Conservation (phyloP, 23 red algal species). For the Gracilaria vermiculophylla region DNA sequence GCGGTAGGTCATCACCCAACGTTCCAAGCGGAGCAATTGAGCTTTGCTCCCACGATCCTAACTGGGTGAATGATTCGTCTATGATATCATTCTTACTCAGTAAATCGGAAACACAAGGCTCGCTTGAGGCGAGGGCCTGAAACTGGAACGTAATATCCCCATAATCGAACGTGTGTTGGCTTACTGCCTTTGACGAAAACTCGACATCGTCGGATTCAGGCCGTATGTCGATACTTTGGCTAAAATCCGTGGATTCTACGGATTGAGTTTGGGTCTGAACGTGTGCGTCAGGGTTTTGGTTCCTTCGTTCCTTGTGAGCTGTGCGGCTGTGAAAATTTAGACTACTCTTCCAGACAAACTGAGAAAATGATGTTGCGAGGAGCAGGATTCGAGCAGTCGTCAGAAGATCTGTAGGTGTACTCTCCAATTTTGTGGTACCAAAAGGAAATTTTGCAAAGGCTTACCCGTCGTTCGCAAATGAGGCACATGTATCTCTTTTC, state of each 20-base stretch:
- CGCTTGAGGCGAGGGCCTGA: not conserved
- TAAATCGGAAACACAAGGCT: not conserved
- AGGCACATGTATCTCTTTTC: constrained; percentile 51
- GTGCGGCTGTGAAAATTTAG: constrained; percentile 58
- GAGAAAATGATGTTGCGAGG: not conserved
- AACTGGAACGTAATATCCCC: not conserved
- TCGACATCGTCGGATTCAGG: not conserved
- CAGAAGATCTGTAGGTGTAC: not conserved
- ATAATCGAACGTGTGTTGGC: not conserved
- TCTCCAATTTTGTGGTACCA: not conserved
- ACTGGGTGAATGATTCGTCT: not conserved
- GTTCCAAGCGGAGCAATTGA: not conserved
- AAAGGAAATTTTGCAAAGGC: not conserved
- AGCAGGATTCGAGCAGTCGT: not conserved
- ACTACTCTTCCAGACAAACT: constrained; percentile 73
- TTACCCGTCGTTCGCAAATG: constrained; percentile 35
- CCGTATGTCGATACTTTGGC: not conserved
- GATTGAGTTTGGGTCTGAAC: not conserved
- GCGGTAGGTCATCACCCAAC: not conserved
- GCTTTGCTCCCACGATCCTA: not conserved
- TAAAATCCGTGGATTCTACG: not conserved
- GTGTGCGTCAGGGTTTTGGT: not conserved
- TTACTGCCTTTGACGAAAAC: not conserved
- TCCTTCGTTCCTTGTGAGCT: constrained; percentile 21
- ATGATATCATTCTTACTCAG: not conserved